Conservation (phyloP, 2,329 filamentous ascomycete genomes). For the Blumeria graminis region DNA sequence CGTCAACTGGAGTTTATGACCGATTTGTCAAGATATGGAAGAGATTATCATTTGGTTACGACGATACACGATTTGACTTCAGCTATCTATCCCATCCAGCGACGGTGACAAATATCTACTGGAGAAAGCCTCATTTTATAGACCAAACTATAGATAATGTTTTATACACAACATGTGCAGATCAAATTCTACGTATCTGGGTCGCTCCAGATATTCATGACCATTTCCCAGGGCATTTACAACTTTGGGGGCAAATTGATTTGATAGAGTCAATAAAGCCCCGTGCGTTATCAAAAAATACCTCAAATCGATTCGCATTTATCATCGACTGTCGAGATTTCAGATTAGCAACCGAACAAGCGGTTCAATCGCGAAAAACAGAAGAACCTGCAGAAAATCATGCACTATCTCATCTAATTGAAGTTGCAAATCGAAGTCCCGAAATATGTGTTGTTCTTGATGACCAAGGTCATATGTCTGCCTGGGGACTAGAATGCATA, state of each 20-base stretch:
- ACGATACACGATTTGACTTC: constrained; percentile 72
- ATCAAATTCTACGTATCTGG: constrained; percentile 67
- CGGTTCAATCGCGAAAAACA: constrained; percentile 31
- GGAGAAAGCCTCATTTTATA: constrained; percentile 54
- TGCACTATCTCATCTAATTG: constrained; percentile 62
- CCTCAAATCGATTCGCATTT: constrained; percentile 40
- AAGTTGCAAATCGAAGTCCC: constrained; percentile 60
- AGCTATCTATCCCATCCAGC: constrained; percentile 71
- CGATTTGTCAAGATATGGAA: constrained; percentile 83
- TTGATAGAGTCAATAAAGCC: constrained; percentile 42
- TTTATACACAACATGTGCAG: constrained; percentile 68
- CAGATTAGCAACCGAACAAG: constrained; percentile 49
- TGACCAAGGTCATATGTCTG: constrained; percentile 64
- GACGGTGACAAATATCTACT: constrained; percentile 60
- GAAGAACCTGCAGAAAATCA: constrained; percentile 35
- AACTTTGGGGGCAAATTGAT: constrained; percentile 63
- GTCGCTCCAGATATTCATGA: constrained; percentile 48
- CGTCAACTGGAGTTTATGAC: constrained; percentile 56
- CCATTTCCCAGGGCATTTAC: constrained; percentile 34
- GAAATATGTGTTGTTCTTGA: constrained; percentile 78
- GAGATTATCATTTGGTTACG: constrained; percentile 56
- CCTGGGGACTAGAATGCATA: constrained; percentile 78
- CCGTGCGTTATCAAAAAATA: constrained; percentile 6
- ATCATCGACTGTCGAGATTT: constrained; percentile 68
- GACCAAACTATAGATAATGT: constrained; percentile 69